Base-by-base conservation (phyloP, 495 filamentous ascomycete genomes). In the Aspergillus diversus region DNA sequence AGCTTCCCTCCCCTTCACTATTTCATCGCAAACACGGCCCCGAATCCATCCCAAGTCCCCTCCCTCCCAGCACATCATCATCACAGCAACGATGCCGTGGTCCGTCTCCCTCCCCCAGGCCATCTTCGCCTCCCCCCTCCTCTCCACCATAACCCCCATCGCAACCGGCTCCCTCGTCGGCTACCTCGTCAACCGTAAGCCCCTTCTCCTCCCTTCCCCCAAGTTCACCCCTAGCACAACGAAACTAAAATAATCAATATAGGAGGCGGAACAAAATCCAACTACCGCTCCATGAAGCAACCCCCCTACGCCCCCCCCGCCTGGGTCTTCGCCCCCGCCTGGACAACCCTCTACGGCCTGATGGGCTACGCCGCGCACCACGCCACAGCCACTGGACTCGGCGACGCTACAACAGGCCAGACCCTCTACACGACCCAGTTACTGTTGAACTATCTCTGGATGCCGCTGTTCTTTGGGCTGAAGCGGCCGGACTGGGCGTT, bases 341-440 rank as follows among this genome's bases (percentile, higher is more conserved):
- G 93, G 95, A 96, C 92, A 0, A 17, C 84, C 46, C 85, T 98
- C 12, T 98, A 97, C 75, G 90, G 86, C 5, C 70, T 89, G 47
- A 97, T 97, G 92, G 95, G 94, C 43, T 97, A 92, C 73, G 87
- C 92, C 5, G 86, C 91, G 33, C 87, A 97, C 75, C 89, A 89
- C 52, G 84, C 86, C 7, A 86, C 79, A n/a, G 42, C 68, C 1
- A 82, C 84, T 15, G 74, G 74, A 4, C 82, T 85, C 5, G 69
- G 85, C 11, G 54, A n/a, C 0, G 66, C 66, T 2, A 35, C 61
- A 5, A 55, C 60, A 57, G 32, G 63, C 3, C 74, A 79, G 42
- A 90, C 88, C 0, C 81, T 96, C 15, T 97, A 96, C 80, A 90
- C 89, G 6, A 84, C 89, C 50, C 93, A 97, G 71, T 87, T 97